Conservation (phyloP, 345 rosid genomes). For the Syzygium aromaticum region DNA sequence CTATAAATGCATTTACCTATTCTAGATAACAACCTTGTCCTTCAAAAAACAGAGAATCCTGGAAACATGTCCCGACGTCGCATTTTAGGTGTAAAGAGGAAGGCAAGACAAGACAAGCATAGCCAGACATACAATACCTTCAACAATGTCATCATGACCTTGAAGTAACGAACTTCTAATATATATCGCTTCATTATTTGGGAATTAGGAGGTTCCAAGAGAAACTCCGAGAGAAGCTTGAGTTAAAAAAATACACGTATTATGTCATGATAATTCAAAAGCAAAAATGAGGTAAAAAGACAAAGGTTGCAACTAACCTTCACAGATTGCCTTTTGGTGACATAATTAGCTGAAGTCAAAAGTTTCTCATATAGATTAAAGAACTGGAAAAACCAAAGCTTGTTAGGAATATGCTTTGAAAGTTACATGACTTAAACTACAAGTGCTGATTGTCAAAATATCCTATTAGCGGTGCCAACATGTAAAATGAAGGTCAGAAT, state of each 20-base stretch:
- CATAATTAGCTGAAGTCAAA: conserved; percentile 81
- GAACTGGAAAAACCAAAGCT: conserved; percentile 55
- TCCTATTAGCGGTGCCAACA: background rate
- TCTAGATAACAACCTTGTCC: background rate
- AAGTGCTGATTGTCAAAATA: background rate
- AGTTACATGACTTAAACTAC: background rate
- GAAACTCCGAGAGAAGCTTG: conserved; percentile 91
- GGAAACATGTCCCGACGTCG: background rate
- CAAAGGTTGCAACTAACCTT: conserved; percentile 47
- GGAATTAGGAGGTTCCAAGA: conserved; percentile 81
- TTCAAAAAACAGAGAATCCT: background rate
- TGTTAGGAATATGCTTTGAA: background rate
- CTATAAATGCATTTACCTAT: background rate
- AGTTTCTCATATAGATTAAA: conserved; percentile 78
- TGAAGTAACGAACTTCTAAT: conserved; percentile 77
- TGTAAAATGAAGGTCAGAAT: background rate
- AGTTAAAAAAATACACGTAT: conserved; percentile 11
- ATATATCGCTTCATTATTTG: conserved; percentile 91
- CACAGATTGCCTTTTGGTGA: conserved; percentile 93
- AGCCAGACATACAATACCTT: conserved; percentile 34
- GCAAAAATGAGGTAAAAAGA: background rate
- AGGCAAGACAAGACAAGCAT: background rate
- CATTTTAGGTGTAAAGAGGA: background rate
- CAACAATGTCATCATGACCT: conserved; percentile 87
- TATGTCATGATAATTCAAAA: background rate